Conservation (phyloP, 331 rosid genomes). For the Rhamnella rubrinervis region DNA sequence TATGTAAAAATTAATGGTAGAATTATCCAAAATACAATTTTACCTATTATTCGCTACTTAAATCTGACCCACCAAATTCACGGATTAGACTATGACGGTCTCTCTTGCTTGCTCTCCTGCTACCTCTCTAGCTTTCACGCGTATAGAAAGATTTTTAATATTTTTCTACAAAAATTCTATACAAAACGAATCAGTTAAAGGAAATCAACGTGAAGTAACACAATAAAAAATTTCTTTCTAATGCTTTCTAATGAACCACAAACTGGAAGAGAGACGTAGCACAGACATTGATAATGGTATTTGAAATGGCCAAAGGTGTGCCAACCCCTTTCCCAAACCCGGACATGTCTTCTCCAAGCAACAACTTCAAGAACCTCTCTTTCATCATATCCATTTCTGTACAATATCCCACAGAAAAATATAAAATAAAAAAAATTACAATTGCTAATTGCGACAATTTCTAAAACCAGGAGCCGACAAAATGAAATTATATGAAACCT, state of each 20-base stretch:
- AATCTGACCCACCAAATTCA: too few relatives aligned
- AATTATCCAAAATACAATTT: too few relatives aligned
- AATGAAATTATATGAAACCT: not conserved
- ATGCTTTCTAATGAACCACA: not conserved
- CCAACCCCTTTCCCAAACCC: slow-evolving; percentile 57
- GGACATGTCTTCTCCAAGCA: slow-evolving; percentile 61
- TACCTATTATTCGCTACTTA: too few relatives aligned
- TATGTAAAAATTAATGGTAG: too few relatives aligned
- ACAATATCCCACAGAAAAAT: slow-evolving; percentile 8
- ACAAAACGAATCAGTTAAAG: slow-evolving; percentile 5
- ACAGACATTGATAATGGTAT: slow-evolving; percentile 57
- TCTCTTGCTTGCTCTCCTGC: too few relatives aligned
- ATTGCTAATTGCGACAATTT: not conserved
- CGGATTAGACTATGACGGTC: too few relatives aligned
- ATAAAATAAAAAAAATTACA: not conserved
- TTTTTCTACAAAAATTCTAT: not conserved
- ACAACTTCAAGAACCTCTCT: slow-evolving; percentile 47
- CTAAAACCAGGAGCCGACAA: slow-evolving; percentile 6
- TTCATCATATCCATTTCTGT: slow-evolving; percentile 54
- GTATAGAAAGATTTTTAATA: too few relatives aligned
- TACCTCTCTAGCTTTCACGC: too few relatives aligned
- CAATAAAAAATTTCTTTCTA: not conserved
- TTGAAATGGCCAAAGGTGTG: slow-evolving; percentile 48
- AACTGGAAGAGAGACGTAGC: slow-evolving; percentile 22
- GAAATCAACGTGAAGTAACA: not conserved